Evolutionary conservation across 73 alveolate genomes (phyloP), one percentile per base, ranked within the genome.

Genomic region (Diophrys appendiculata): DNA sequence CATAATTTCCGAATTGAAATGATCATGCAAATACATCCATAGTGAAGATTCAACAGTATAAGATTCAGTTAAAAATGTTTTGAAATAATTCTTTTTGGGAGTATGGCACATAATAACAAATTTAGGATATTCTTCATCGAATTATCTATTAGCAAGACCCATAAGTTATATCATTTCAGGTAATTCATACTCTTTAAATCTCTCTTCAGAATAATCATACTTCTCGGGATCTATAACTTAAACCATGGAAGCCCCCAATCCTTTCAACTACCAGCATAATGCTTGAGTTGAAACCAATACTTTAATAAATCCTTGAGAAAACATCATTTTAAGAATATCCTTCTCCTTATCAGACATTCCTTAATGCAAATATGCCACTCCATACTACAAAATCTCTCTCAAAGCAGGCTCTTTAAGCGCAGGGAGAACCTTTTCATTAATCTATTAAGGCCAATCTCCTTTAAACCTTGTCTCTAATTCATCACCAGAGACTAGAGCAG

Each of bases 141-240:
- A 53, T 2, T 54, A 54, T 35, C 54, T 28, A 13, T 76, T 73
- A 35, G 98, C 98, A 83, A 96, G 69, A 18, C 98, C 99, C 72
- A 96, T 93, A 99, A 98, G 95, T 87, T 98, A 98, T 34, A 96
- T 80, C 77, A 98, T 91, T 60, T 98, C 99, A n/a, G 99, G 96
- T 68, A 98, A 95, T 75, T 99, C 86, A 83, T 97, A 97, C 84
- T 98, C 99, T 73, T 95, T 96, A 80, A 79, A 97, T 72, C 99
- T 84, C 69, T 91, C 87, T 78, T 97, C 98, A 26, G 88, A 81
- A 43, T 97, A 98, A 85, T 97, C 98, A 83, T 86, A 95, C 78
- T 92, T 86, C 70, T 93, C 93, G 30, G 99, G 95, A 92, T 98
- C 99, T 74, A 96, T 78, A 52, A 98, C 92, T 68, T 95, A 82